A percentile compares a stretch with the other conserved stretches of the same genome.
phyloP scores from a whole-genome alignment of 768 basidiomycete genomes.

The Lenzites betulinus region DNA sequence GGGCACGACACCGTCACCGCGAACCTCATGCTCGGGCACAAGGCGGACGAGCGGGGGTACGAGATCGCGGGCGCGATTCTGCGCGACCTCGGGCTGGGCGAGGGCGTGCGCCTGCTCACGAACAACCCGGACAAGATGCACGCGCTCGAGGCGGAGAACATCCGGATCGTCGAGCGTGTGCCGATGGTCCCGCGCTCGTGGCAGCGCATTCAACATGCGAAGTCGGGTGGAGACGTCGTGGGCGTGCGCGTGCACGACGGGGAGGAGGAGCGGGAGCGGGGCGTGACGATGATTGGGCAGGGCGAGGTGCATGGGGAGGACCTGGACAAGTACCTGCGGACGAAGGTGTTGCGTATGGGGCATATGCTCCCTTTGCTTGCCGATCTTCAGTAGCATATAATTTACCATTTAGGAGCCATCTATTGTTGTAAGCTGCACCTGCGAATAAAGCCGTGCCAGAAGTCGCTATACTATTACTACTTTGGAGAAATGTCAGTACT shows the following conservation, averaged over 20 bases:
- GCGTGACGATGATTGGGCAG: conserved; percentile 82
- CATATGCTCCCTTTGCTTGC: conserved; percentile 72
- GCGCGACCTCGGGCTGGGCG: conserved; percentile 80
- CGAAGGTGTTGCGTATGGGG: conserved; percentile 97
- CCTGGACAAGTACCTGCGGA: conserved; percentile 91
- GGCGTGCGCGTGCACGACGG: conserved; percentile 33
- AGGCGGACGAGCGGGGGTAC: conserved; percentile 92
- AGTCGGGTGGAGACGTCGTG: conserved; percentile 1
- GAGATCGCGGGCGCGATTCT: conserved; percentile 90
- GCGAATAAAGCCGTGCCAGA: neutral
- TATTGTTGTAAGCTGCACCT: too few relatives aligned
- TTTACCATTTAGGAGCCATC: neutral
- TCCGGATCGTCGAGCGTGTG: conserved; percentile 80
- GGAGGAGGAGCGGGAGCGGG: conserved; percentile 47
- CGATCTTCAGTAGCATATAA: conserved; percentile 12
- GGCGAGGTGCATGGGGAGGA: conserved; percentile 79
- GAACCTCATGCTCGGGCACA: conserved; percentile 92
- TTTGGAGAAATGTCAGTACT: too few relatives aligned
- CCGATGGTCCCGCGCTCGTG: conserved; percentile 95
- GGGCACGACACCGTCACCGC: conserved; percentile 99
- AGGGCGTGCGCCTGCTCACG: conserved; percentile 80
- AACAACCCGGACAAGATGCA: conserved; percentile 98
- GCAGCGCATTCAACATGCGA: conserved; percentile 42
- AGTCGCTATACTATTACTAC: too few relatives aligned
- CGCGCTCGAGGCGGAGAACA: conserved; percentile 82